A percentile compares a stretch with the other conserved stretches of the same genome.
Evolutionary conservation across 176 grass and related monocot species (phyloP).

Genomic region (Paspalum notatum): DNA sequence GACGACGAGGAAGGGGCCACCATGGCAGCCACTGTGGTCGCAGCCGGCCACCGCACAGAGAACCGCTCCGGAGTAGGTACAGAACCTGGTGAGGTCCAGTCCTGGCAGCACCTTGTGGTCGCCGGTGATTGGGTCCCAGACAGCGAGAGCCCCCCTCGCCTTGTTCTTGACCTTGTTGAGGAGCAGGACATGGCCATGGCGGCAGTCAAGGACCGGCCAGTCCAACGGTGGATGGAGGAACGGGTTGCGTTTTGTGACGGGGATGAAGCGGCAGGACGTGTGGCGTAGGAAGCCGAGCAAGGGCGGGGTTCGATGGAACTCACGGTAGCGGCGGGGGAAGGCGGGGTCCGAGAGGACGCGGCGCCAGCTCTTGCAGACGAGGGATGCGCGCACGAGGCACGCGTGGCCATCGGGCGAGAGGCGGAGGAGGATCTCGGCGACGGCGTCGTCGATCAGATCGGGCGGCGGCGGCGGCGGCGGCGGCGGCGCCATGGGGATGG

Average conservation of each 20-base stretch:
- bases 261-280: not conserved
- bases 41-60: not conserved
- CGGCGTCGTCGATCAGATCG: not conserved
- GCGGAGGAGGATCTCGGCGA: not conserved
- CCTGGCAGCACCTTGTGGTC: too few species aligned
- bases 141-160: not conserved
- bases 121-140: not conserved
- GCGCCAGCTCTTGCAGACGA: not conserved
- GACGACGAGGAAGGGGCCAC: not conserved
- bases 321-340: not conserved
- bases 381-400: not conserved
- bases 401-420: not conserved
- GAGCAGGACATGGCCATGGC: not conserved
- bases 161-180: too few species aligned
- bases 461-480: not conserved
- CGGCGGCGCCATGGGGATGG: too few species aligned
- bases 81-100: too few species aligned
- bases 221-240: too few species aligned
- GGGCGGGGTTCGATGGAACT: not conserved
- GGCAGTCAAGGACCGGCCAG: not conserved
- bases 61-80: not conserved
- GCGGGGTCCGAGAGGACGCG: not conserved
- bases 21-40: not conserved
- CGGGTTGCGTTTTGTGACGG: not conserved
- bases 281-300: not conserved